A percentile compares a stretch with the other conserved stretches of the same genome.
Conservation (phyloP, 1,139 yeast species). For the Lodderomyces elongisporus region DNA sequence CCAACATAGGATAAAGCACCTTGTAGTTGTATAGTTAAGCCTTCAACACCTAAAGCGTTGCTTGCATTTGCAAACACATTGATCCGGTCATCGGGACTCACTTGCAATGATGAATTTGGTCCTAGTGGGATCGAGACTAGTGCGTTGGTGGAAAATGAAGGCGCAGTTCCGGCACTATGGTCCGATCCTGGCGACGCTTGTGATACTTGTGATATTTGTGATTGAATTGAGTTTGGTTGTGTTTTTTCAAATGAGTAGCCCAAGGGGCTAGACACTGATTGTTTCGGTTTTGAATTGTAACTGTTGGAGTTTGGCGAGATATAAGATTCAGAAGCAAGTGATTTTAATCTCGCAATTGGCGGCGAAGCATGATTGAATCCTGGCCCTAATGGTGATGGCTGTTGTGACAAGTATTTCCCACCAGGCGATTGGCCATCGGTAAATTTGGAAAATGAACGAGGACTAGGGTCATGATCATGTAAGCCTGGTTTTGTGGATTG, state of each 20-base stretch:
- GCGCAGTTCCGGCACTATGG: too few species aligned
- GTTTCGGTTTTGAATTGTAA: too few species aligned
- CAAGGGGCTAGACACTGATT: constrained; percentile 3
- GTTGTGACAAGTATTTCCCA: constrained; percentile 1
- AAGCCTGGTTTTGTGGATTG: constrained; percentile 5
- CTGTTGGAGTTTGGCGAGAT: constrained; percentile 3
- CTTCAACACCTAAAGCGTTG: constrained; percentile 34
- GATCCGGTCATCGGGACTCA: constrained; percentile 34
- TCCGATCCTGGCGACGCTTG: too few species aligned
- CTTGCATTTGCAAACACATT: constrained; percentile 35
- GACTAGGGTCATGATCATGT: too few species aligned
- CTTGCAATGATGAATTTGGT: constrained; percentile 31
- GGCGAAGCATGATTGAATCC: constrained; percentile 4
- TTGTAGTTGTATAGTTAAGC: constrained; percentile 37
- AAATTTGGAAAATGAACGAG: too few species aligned
- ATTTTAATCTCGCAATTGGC: constrained; percentile 5
- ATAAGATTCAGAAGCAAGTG: constrained; percentile 4
- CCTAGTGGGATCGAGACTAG: constrained; percentile 33
- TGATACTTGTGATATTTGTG: constrained; percentile 7
- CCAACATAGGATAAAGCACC: constrained; percentile 43
- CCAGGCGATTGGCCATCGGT: constrained; percentile 3
- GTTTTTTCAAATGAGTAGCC: constrained; percentile 2
- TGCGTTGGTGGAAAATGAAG: constrained; percentile 11
- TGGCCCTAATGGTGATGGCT: constrained; percentile 5
- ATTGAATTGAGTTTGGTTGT: constrained; percentile 1